Conservation (phyloP, 371 early-diverging fungal genomes). For the Blyttiomyces sp. region DNA sequence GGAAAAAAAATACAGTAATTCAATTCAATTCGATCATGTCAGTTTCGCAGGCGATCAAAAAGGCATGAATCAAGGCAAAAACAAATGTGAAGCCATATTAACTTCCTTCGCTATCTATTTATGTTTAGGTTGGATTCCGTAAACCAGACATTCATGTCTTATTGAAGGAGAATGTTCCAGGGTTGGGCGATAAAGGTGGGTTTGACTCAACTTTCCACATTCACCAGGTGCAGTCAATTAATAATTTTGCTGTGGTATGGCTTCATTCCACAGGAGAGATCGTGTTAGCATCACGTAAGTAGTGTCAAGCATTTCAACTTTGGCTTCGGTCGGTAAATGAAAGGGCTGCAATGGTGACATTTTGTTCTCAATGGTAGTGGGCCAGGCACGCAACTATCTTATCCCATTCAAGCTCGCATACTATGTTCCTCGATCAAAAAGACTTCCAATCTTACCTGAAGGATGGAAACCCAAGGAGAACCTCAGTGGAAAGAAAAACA, state of each 20-base stretch:
- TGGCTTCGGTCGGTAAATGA: not conserved
- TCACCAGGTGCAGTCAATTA: not conserved
- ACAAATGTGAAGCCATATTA: too few species aligned
- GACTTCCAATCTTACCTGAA: conserved; percentile 40
- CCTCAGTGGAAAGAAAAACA: not conserved
- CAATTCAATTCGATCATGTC: too few species aligned
- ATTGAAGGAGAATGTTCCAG: conserved; percentile 27
- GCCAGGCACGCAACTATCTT: conserved; percentile 42
- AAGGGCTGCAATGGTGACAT: not conserved
- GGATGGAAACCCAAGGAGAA: conserved; percentile 36
- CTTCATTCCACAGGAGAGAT: conserved; percentile 34
- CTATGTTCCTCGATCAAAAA: conserved; percentile 36
- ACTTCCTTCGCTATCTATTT: too few species aligned
- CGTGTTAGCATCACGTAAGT: conserved; percentile 30
- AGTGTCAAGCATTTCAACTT: not conserved
- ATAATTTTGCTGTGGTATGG: not conserved
- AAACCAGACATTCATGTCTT: conserved; percentile 37
- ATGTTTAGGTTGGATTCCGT: too few species aligned
- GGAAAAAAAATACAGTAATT: too few species aligned
- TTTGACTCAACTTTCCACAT: not conserved
- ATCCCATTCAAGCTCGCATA: conserved; percentile 46
- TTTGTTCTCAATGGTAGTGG: conserved; percentile 16
- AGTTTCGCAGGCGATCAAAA: too few species aligned
- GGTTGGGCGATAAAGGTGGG: conserved; percentile 30
- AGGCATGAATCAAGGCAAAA: too few species aligned